These are phyloP conservation scores for Dittrichia graveolens DNA, from an alignment of 129 eudicot species.

Conservation along the genomic window DNA sequence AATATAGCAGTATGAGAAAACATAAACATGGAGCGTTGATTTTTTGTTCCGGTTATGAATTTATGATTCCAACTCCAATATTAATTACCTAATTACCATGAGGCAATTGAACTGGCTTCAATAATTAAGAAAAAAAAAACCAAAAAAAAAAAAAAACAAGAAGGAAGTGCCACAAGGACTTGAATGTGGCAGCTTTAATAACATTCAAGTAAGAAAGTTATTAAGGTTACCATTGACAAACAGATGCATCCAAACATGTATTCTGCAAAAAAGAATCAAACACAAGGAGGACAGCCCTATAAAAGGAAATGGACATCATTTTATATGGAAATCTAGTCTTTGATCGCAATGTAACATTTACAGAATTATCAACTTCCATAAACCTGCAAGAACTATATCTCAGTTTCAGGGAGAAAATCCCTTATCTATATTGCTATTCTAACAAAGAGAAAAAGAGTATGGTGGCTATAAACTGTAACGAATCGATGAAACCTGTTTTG, in stretches of 20 bases:
- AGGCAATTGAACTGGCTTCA: too few relatives aligned
- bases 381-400: slow-evolving; percentile 6
- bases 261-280: slow-evolving; percentile 3
- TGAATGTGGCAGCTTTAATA: not conserved
- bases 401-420: not conserved
- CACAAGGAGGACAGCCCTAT: not conserved
- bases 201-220: slow-evolving; percentile 8
- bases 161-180: not conserved
- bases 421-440: slow-evolving; percentile 11
- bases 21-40: not conserved
- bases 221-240: slow-evolving; percentile 1
- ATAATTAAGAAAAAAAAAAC: too few relatives aligned
- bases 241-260: not conserved
- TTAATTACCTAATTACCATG: too few relatives aligned
- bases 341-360: slow-evolving; percentile 11
- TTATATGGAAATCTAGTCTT: not conserved
- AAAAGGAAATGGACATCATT: slow-evolving; percentile 5
- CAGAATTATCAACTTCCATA: not conserved
- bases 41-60: not conserved
- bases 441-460: slow-evolving; percentile 3
- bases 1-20: too few relatives aligned
- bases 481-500: slow-evolving; percentile 10
- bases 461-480: not conserved
- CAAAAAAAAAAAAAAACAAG: slow-evolving; percentile 18
- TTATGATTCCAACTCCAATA: too few relatives aligned